phyloP scores from a whole-genome alignment of 306 rosid species.

The Vicia faba region DNA sequence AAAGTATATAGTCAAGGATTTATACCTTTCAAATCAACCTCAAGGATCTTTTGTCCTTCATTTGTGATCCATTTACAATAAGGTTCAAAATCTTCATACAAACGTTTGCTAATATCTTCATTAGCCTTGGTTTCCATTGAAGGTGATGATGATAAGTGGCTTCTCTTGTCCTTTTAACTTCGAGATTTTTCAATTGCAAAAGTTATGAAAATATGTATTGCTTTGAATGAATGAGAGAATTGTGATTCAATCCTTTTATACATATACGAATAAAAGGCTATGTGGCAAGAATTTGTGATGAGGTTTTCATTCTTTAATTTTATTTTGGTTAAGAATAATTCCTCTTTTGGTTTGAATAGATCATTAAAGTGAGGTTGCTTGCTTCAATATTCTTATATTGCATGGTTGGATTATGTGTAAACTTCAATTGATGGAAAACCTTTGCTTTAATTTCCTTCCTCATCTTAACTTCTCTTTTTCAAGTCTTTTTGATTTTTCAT shows the following conservation, averaged over 20 bases:
- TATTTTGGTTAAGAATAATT: constrained; percentile 40
- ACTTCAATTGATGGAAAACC: constrained; percentile 20
- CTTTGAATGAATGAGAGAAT: constrained; percentile 25
- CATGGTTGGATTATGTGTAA: constrained; percentile 29
- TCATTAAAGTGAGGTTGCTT: constrained; percentile 30
- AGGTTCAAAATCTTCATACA: constrained; percentile 62
- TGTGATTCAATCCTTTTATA: constrained; percentile 30
- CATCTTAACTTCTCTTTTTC: too few relatives aligned
- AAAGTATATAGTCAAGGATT: not conserved
- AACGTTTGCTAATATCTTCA: constrained; percentile 28
- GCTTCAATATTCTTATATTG: constrained; percentile 31
- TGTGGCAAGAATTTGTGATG: constrained; percentile 5
- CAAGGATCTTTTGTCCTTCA: constrained; percentile 37
- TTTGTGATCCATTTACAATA: constrained; percentile 49
- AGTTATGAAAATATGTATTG: constrained; percentile 18
- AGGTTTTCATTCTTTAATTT: constrained; percentile 23
- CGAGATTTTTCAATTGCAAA: constrained; percentile 24
- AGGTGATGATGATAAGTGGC: not conserved
- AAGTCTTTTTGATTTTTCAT: too few relatives aligned
- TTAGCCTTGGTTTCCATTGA: constrained; percentile 41
- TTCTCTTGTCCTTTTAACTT: constrained; percentile 9
- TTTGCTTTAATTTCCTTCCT: constrained; percentile 2
- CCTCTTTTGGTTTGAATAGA: constrained; percentile 35
- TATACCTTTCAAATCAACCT: constrained; percentile 52
- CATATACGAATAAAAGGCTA: constrained; percentile 31